Percentiles rank a stretch among this genome's conserved stretches.
Conservation (phyloP, 1,284 basidiomycete genomes). For the Irpex rosettiformis region DNA sequence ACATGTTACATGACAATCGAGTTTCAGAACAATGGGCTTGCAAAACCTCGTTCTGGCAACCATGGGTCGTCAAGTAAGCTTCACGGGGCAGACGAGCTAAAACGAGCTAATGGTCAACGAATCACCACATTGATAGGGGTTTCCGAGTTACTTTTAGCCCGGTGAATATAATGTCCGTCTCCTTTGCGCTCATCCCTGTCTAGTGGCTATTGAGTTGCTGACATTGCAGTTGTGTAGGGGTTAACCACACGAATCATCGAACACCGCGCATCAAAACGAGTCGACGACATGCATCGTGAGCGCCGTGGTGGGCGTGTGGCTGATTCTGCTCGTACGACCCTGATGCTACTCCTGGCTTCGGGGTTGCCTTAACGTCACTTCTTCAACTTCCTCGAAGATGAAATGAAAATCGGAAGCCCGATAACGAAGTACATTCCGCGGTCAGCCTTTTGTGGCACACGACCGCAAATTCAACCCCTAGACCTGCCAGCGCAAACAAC, state of each 20-base stretch:
- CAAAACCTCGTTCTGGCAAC: no score
- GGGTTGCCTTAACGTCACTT: neutral
- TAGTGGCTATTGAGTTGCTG: neutral
- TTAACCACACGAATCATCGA: neutral
- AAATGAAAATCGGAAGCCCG: neutral
- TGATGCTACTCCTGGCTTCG: neutral
- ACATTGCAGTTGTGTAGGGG: neutral
- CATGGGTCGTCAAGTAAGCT: no score
- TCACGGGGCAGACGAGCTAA: no score
- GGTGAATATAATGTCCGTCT: neutral
- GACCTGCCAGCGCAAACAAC: neutral
- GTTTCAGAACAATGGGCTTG: no score
- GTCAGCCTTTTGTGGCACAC: neutral
- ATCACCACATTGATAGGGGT: neutral
- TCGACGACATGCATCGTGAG: neutral
- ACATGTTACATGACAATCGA: no score
- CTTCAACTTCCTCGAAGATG: neutral
- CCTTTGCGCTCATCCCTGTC: neutral
- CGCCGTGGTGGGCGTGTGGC: neutral
- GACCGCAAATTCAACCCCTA: slow-evolving; percentile 1
- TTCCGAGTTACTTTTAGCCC: neutral
- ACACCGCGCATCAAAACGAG: neutral
- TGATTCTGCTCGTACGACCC: neutral
- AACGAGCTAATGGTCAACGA: no score
- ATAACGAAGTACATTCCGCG: neutral